Evolutionary conservation across 2,329 filamentous ascomycete genomes (phyloP), one percentile per base, ranked within the genome.

Genomic region (Penicillium olsonii): DNA sequence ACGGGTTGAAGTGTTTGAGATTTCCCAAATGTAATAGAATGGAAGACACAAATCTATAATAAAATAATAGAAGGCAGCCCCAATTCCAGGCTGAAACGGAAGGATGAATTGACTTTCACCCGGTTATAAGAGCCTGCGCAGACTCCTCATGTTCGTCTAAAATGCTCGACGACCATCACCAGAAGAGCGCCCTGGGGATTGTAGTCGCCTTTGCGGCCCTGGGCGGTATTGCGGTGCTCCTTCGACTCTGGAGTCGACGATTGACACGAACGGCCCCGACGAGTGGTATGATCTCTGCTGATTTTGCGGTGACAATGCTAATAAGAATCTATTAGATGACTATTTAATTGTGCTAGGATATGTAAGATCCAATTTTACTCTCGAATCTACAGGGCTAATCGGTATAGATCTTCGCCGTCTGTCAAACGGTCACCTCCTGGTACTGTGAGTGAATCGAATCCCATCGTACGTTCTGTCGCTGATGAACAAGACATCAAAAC

Each of bases 231-330:
- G 48, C 60, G 12, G 51, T 66, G 22, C 9, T 62, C 10, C 40
- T 67, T 29, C 53, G 63, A 19, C 22, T 61, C 22, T 66, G 62
- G 63, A 58, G 63, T 53, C 56, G 64, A 18, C 44, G 42, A 17
- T 35, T 67, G 34, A 61, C 57, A 24, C 40, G 56, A 47, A 55
- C 54, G 40, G 33, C 53, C 6, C 34, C 61, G n/a, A 54, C 55
- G 5, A 50, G 45, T 15, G 62, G 64, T 63, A 53, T 39, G 56
- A n/a, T n/a, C n/a, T n/a, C n/a, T n/a, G 6, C 10, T 41, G 24
- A 19, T 17, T 9, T 35, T 4, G 12, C 37, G 5, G 12, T 12
- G 14, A 29, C 14, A 4, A 37, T 27, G 37, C 47, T 55, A 27
- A 53, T 15, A 5, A 18, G 9, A 12, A 14, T 17, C 2, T 27